Evolutionary conservation across 2,329 filamentous ascomycete genomes (phyloP), one percentile per base, ranked within the genome.

Genomic region (Penicillium sp.): DNA sequence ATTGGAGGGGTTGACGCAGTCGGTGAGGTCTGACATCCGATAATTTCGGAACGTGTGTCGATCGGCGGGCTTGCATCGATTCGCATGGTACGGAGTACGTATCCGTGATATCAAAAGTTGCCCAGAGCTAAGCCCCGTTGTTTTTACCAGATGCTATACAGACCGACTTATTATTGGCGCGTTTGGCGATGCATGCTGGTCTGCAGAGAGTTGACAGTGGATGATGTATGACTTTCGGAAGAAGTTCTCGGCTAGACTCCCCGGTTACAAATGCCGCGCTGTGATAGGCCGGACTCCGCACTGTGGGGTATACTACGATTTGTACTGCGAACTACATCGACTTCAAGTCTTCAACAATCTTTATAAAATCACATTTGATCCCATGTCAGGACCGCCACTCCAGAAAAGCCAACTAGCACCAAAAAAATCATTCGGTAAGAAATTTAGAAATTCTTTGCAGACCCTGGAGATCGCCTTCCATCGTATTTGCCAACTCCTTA

Each of bases 401-500:
- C n/a, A n/a, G n/a, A n/a, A n/a, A n/a, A n/a, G n/a, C n/a, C n/a
- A n/a, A n/a, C n/a, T n/a, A n/a, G n/a, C n/a, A n/a, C n/a, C n/a
- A n/a, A n/a, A n/a, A n/a, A n/a, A n/a, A n/a, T n/a, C n/a, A n/a
- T n/a, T n/a, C n/a, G n/a, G n/a, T n/a, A n/a, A 55, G 46, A 43
- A 42, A 43, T 30, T 52, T 21, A 49, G 16, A 23, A n/a, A 55
- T 45, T 20, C 35, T 14, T 28, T 49, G 21, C 33, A 55, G 11
- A 1, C 33, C 52, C 30, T 55, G 45, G 9, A 33, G 26, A 49
- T 55, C 52, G 11, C 52, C 35, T 46, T 55, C 46, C 21, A 42
- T 14, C 2, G 52, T 49, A 20, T 49, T 45, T 30, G 52, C 52
- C 33, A 42, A 48, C 14, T 49, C 46, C 52, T 43, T 24, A 55